Evolutionary conservation across 208 protist genomes (phyloP).

Genomic region (Trypanosoma scelopori): DNA sequence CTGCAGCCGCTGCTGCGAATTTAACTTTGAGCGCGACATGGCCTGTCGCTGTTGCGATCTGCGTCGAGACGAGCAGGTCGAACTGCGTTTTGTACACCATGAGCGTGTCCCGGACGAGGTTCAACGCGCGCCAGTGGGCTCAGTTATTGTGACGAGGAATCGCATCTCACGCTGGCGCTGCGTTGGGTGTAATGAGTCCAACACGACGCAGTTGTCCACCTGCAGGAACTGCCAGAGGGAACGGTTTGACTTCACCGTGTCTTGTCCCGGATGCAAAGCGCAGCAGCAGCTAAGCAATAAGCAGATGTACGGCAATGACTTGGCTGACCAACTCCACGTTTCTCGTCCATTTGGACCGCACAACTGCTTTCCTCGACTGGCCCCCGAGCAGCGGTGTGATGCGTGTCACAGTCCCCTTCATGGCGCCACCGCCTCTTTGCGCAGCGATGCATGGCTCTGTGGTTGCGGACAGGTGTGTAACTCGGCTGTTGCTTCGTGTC

Average conservation of each 20-base stretch:
- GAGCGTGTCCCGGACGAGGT: slow-evolving; percentile 46
- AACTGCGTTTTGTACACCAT: slow-evolving; percentile 22
- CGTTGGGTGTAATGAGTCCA: slow-evolving; percentile 53
- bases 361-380: slow-evolving; percentile 45
- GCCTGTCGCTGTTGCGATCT: slow-evolving; percentile 47
- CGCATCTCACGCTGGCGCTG: slow-evolving; percentile 68
- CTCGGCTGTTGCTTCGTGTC: slow-evolving; percentile 34
- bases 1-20: slow-evolving; percentile 51
- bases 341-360: slow-evolving; percentile 35
- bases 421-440: slow-evolving; percentile 33
- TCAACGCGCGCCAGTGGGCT: slow-evolving; percentile 31
- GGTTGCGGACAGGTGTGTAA: slow-evolving; percentile 56
- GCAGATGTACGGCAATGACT: slow-evolving; percentile 40
- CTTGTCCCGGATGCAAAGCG: slow-evolving; percentile 42
- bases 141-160: slow-evolving; percentile 60
- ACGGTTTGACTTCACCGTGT: slow-evolving; percentile 50
- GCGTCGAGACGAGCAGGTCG: slow-evolving; percentile 6
- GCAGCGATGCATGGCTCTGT: slow-evolving; percentile 59
- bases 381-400: slow-evolving; percentile 41
- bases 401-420: slow-evolving; percentile 50
- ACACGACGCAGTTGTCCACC: slow-evolving; percentile 47
- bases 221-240: slow-evolving; percentile 60
- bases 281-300: slow-evolving; percentile 38
- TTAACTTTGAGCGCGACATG: slow-evolving; percentile 31
- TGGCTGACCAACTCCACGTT: slow-evolving; percentile 21